Conservation (phyloP, 2,329 filamentous ascomycete genomes). For the Phialocephala sp. region DNA sequence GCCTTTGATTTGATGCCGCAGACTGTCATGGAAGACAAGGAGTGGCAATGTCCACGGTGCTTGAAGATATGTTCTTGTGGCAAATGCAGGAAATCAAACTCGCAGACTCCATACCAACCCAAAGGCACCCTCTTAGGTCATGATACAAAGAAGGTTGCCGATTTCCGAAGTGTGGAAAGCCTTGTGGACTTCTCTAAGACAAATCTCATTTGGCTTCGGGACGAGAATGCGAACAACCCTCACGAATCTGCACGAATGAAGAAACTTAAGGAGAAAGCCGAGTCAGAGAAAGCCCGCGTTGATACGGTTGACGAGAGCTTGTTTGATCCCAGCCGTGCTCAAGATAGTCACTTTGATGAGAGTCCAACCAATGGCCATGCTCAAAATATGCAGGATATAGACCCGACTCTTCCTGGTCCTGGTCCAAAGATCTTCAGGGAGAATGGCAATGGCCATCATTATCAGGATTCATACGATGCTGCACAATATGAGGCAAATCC, state of each 20-base stretch:
- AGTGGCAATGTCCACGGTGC: constrained; percentile 92
- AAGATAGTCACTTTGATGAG: constrained; percentile 25
- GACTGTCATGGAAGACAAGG: constrained; percentile 76
- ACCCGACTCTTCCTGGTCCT: constrained; percentile 37
- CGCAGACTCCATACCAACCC: constrained; percentile 81
- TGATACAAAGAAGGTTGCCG: constrained; percentile 87
- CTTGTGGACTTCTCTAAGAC: constrained; percentile 90
- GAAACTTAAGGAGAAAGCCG: constrained; percentile 42
- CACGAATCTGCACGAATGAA: constrained; percentile 47
- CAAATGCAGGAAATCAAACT: constrained; percentile 63
- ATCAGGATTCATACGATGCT: constrained; percentile 20
- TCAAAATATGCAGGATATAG: constrained; percentile 37
- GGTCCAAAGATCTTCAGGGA: not conserved
- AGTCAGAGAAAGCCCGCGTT: constrained; percentile 40
- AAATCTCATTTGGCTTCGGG: constrained; percentile 82
- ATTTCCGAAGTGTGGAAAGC: constrained; percentile 87
- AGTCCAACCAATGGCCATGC: constrained; percentile 9
- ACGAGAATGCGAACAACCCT: constrained; percentile 55
- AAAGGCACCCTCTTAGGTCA: constrained; percentile 89
- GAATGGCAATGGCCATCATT: constrained; percentile 22
- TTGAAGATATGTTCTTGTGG: constrained; percentile 86
- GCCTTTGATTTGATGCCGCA: constrained; percentile 92
- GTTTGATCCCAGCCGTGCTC: constrained; percentile 22
- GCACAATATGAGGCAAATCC: constrained; percentile 9
- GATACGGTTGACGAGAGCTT: constrained; percentile 35